Base-by-base conservation (phyloP, 2,329 filamentous ascomycete genomes). In the Dactylellina drechsleri region DNA sequence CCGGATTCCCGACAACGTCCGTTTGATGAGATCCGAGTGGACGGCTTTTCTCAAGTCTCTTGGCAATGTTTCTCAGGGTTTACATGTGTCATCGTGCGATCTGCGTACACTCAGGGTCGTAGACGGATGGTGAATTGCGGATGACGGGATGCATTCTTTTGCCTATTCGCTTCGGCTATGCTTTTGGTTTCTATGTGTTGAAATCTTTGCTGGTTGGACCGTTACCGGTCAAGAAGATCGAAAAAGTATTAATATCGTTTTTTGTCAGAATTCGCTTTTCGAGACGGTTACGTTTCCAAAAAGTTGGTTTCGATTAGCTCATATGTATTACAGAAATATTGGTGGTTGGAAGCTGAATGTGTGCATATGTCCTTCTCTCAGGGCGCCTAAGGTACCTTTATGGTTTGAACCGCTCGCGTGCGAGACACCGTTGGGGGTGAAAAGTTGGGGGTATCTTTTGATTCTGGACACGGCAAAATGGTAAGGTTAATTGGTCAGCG, bases 401-500 rank as follows among this genome's bases (percentile, higher is more conserved):
- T 57, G 41, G 18, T 36, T 40, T n/a, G 8, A 26, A 50, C 50
- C 54, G 49, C 61, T 68, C 65, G 65, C 57, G 50, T 62, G 47
- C 40, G 50, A 54, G 31, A 43, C 53, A 56, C 65, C 15, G 26
- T 41, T 62, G 45, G 26, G 65, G 57, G 66, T 47, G 26, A n/a
- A 50, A 62, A 23, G 15, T 49, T 60, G 66, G 59, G 50, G 50
- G 26, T 10, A 7, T 56, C 31, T 49, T 52, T 50, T 43, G 53
- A 71, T 18, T 59, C 59, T 59, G 52, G 53, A 53, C 8, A 28
- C 45, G 45, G 59, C 15, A 16, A 52, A 65, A 65, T 36, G 36
- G 59, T 65, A 65, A 71, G 28, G 40, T 40, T 52, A 45, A 65
- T 65, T 71, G 66, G 66, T 71, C 66, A 65, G 28, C 64, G 66